phyloP scores from a whole-genome alignment of 495 filamentous ascomycete genomes.

The Hypoxylon rickii region DNA sequence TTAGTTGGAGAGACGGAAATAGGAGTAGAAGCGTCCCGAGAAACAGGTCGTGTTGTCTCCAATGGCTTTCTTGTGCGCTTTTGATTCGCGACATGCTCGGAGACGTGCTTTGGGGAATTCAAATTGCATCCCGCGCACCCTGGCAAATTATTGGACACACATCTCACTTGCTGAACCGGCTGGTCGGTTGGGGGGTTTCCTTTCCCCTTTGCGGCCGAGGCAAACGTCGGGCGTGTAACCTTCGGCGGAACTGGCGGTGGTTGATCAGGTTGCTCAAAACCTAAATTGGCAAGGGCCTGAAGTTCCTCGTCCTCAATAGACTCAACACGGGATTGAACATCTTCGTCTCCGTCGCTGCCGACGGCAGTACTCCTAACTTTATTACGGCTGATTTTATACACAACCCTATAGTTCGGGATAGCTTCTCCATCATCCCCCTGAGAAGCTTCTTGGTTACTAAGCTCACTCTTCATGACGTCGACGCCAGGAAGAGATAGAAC shows the following conservation, averaged over 20 bases:
- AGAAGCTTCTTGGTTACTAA: slow-evolving; percentile 15
- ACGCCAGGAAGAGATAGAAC: slow-evolving; percentile 68
- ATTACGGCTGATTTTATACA: slow-evolving; percentile 49
- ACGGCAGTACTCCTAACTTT: slow-evolving; percentile 44
- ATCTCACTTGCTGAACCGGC: slow-evolving; percentile 7
- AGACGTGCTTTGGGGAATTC: slow-evolving; percentile 21
- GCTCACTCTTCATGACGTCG: slow-evolving; percentile 64
- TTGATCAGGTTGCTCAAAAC: slow-evolving; percentile 13
- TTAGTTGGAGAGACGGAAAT: slow-evolving; percentile 23
- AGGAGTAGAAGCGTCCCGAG: too few relatives aligned
- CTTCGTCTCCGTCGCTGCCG: slow-evolving; percentile 41
- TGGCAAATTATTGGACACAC: background rate
- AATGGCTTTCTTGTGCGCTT: slow-evolving; percentile 47
- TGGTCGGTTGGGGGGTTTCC: slow-evolving; percentile 9
- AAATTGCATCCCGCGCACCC: slow-evolving; percentile 10
- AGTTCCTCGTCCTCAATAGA: slow-evolving; percentile 29
- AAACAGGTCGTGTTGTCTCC: slow-evolving; percentile 18
- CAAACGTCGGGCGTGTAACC: slow-evolving; percentile 16
- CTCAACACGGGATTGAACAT: slow-evolving; percentile 37
- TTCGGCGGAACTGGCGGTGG: slow-evolving; percentile 38
- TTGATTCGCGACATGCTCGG: slow-evolving; percentile 48
- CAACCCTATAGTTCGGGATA: slow-evolving; percentile 42
- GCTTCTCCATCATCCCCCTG: slow-evolving; percentile 8
- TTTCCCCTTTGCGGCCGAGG: slow-evolving; percentile 22
- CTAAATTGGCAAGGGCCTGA: background rate